These are phyloP conservation scores for Passiflora organensis DNA, from an alignment of 345 rosid genomes.

Conservation along the genomic window DNA sequence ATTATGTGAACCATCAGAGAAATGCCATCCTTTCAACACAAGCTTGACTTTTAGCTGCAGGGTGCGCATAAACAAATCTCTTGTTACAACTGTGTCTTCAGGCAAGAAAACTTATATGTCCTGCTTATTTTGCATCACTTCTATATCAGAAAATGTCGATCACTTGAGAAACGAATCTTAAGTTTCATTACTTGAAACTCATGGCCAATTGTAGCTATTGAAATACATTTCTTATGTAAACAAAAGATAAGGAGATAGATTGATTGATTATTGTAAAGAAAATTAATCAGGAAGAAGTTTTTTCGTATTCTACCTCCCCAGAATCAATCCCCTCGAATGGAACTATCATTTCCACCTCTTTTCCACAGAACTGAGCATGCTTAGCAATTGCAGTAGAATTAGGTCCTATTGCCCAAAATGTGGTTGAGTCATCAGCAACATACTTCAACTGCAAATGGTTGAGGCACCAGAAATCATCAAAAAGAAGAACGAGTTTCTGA, in stretches of 20 bases:
- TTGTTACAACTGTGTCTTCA: not conserved
- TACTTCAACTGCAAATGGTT: constrained; percentile 51
- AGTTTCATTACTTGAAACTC: not conserved
- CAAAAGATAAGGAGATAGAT: no score
- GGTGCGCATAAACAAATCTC: constrained; percentile 8
- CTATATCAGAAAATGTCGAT: not conserved
- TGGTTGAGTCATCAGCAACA: constrained; percentile 78
- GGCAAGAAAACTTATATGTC: not conserved
- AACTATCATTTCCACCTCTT: constrained; percentile 79
- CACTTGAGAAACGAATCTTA: not conserved
- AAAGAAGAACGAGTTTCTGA: not conserved
- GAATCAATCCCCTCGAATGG: constrained; percentile 76
- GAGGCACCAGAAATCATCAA: not conserved
- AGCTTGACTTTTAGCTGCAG: constrained; percentile 72
- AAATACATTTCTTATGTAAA: no score
- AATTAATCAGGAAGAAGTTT: not conserved
- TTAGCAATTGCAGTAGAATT: constrained; percentile 62
- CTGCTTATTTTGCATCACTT: not conserved
- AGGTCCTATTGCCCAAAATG: constrained; percentile 91
- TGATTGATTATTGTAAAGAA: not conserved
- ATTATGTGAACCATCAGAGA: constrained; percentile 83
- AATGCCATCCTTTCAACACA: constrained; percentile 91
- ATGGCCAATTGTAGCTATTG: no score
- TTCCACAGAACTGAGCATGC: constrained; percentile 73
- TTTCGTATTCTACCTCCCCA: constrained; percentile 57